Evolutionary conservation across 1,284 basidiomycete species (phyloP).

Genomic region (Moesziomyces antarcticus): DNA sequence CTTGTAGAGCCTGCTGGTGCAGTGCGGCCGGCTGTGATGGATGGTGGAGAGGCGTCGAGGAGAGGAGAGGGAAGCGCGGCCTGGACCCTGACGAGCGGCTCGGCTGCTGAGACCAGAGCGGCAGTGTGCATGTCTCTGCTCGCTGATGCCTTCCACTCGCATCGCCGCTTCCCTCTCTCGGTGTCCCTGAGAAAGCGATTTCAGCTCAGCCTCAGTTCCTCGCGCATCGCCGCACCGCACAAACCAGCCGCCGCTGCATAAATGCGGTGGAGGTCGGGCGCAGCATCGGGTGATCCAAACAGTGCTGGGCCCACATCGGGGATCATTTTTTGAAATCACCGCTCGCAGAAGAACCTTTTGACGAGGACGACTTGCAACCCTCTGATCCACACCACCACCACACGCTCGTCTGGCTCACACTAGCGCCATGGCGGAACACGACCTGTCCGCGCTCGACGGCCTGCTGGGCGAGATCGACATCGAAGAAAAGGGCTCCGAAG

Average conservation of each 20-base stretch:
- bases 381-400: neutral
- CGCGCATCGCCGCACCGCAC: neutral
- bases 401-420: neutral
- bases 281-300: neutral
- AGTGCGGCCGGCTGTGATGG: neutral
- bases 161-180: neutral
- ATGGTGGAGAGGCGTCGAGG: neutral
- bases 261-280: constrained; percentile 3
- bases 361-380: neutral
- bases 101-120: constrained; percentile 2
- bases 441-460: constrained; percentile 31
- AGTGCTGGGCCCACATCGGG: constrained; percentile 9
- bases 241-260: neutral
- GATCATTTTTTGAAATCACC: constrained; percentile 20
- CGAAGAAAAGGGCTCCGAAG: constrained; percentile 16
- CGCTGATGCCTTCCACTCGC: too few species aligned
- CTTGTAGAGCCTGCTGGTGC: neutral
- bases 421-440: constrained; percentile 25
- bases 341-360: neutral
- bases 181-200: neutral
- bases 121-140: neutral
- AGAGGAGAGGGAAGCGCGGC: too few species aligned
- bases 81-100: constrained; percentile 1
- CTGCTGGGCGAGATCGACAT: constrained; percentile 42
- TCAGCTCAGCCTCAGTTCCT: neutral